These are phyloP conservation scores for Lachancea kluyveri DNA, from an alignment of 805 yeast genomes.

Conservation along the genomic window DNA sequence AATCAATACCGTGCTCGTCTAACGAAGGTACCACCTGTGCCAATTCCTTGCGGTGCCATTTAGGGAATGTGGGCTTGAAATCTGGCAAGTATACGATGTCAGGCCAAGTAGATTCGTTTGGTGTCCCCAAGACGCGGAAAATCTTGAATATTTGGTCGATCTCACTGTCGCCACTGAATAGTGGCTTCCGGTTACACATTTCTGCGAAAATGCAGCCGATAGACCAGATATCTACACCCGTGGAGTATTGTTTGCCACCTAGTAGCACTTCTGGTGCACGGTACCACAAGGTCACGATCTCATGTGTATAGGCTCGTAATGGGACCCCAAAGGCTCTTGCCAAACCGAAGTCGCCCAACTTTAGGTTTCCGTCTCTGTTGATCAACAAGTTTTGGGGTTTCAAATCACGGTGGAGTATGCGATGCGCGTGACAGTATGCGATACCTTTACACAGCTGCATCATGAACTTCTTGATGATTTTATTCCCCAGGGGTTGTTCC, in stretches of 20 bases:
- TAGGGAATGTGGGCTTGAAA: slow-evolving; percentile 75
- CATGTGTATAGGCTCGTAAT: slow-evolving; percentile 93
- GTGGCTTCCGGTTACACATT: slow-evolving; percentile 96
- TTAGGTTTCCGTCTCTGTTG: slow-evolving; percentile 82
- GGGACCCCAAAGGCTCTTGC: slow-evolving; percentile 99
- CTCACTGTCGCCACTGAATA: slow-evolving; percentile 93
- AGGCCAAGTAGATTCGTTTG: slow-evolving; percentile 95
- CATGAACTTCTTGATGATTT: slow-evolving; percentile 85
- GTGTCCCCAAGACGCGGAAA: slow-evolving; percentile 93
- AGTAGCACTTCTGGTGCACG: slow-evolving; percentile 94
- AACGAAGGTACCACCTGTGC: slow-evolving; percentile 71
- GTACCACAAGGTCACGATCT: slow-evolving; percentile 97
- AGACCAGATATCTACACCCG: slow-evolving; percentile 98
- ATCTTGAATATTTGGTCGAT: slow-evolving; percentile 92
- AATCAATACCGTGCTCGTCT: slow-evolving; percentile 78
- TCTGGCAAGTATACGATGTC: slow-evolving; percentile 89
- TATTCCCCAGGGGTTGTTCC: slow-evolving; percentile 83
- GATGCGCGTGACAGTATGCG: slow-evolving; percentile 55
- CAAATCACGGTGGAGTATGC: slow-evolving; percentile 68
- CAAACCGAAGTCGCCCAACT: slow-evolving; percentile 93
- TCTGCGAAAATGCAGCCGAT: slow-evolving; percentile 98
- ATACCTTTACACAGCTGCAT: slow-evolving; percentile 88
- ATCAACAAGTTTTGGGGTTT: slow-evolving; percentile 94
- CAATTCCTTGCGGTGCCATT: slow-evolving; percentile 85
- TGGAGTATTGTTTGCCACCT: slow-evolving; percentile 92